Conservation (phyloP, 1,284 basidiomycete species). For the Ceratobasidium sp. region DNA sequence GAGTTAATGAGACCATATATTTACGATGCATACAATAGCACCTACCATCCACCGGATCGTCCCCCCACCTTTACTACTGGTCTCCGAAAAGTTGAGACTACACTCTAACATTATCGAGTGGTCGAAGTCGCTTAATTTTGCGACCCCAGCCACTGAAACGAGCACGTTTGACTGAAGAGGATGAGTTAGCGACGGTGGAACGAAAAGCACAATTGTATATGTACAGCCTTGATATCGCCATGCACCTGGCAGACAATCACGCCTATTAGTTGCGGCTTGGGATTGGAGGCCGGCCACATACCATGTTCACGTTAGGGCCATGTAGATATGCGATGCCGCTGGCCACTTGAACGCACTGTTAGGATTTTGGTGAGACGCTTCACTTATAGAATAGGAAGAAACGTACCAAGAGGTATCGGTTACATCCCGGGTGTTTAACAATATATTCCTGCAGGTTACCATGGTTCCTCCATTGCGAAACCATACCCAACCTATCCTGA, state of each 20-base stretch:
- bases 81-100: neutral
- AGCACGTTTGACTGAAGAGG: neutral
- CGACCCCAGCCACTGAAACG: neutral
- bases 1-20: no score
- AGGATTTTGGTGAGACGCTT: no score
- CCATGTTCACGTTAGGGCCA: no score
- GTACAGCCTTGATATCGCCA: neutral
- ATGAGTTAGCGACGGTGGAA: neutral
- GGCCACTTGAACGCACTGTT: slow-evolving; percentile 4
- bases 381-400: no score
- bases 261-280: neutral
- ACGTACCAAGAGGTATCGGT: slow-evolving; percentile 3
- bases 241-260: neutral
- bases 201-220: neutral
- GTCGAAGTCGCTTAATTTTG: neutral
- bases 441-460: neutral
- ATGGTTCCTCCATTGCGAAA: no score
- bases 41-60: slow-evolving; percentile 10
- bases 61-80: neutral
- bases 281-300: neutral
- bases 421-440: neutral
- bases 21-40: no score
- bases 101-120: neutral
- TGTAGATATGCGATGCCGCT: neutral
- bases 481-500: neutral